Conservation (phyloP, 1,284 basidiomycete species). For the Gastroboletus turbinatus region DNA sequence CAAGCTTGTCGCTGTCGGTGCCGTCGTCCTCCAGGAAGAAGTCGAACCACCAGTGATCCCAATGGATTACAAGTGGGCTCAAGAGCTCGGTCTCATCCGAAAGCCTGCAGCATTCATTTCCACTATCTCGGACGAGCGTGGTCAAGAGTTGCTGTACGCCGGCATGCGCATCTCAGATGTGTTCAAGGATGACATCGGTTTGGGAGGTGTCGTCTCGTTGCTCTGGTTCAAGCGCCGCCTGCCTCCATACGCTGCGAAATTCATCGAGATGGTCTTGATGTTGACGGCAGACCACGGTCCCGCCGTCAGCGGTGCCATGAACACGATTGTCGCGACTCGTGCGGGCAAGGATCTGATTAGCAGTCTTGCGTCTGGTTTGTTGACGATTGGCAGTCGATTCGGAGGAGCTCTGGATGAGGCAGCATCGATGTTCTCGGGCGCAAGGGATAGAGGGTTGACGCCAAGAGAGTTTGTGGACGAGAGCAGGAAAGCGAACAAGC, state of each 20-base stretch:
- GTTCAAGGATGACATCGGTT: constrained; percentile 96
- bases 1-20: constrained; percentile 71
- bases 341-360: constrained; percentile 99
- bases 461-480: constrained; percentile 98
- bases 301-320: constrained; percentile 98
- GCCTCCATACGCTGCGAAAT: constrained; percentile 86
- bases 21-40: constrained; percentile 76
- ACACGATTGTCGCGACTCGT: constrained; percentile 98
- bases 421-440: constrained; percentile 92
- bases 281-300: constrained; percentile 98
- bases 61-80: constrained; percentile 99
- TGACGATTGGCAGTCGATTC: constrained; percentile 98
- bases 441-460: constrained; percentile 88
- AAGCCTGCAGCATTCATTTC: constrained; percentile 99
- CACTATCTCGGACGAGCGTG: constrained; percentile 99
- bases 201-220: constrained; percentile 95
- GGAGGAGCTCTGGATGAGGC: constrained; percentile 99
- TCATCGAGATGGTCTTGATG: constrained; percentile 99
- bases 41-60: constrained; percentile 93
- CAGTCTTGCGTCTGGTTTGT: constrained; percentile 91
- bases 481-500: constrained; percentile 94
- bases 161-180: constrained; percentile 99
- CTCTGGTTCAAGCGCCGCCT: constrained; percentile 98
- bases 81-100: constrained; percentile 96
- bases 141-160: constrained; percentile 96